Percentiles rank a stretch among this genome's conserved stretches.
These are phyloP conservation scores for Erodium moschatum DNA, from an alignment of 441 rosid species.

Conservation along the genomic window DNA sequence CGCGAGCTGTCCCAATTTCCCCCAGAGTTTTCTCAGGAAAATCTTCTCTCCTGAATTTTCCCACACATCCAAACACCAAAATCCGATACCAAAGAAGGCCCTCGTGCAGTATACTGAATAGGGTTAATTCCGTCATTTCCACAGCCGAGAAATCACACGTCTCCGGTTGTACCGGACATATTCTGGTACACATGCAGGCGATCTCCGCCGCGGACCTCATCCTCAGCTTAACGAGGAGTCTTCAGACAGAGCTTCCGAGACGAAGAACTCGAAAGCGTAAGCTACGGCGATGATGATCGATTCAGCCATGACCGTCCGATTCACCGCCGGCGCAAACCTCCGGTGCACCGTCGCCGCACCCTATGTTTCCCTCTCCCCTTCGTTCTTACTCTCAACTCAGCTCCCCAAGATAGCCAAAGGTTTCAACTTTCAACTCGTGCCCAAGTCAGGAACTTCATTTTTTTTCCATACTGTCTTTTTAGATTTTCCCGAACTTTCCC, in stretches of 20 bases:
- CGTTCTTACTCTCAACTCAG: background rate
- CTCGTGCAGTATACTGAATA: background rate
- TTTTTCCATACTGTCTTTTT: background rate
- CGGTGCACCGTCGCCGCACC: slow-evolving; percentile 39
- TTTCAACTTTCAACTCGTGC: background rate
- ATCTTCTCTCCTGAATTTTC: slow-evolving; percentile 4
- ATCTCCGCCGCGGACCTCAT: slow-evolving; percentile 25
- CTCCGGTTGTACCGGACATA: background rate
- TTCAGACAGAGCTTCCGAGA: slow-evolving; percentile 12
- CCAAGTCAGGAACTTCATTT: no score
- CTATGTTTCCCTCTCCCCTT: slow-evolving; percentile 28
- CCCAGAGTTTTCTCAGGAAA: slow-evolving; percentile 1
- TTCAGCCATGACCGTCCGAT: slow-evolving; percentile 56
- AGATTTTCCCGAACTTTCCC: slow-evolving; percentile 25
- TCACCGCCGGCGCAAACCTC: slow-evolving; percentile 40
- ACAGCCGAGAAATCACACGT: slow-evolving; percentile 11
- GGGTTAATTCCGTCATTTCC: slow-evolving; percentile 7
- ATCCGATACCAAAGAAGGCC: background rate
- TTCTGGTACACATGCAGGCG: slow-evolving; percentile 6
- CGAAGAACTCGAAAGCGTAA: background rate
- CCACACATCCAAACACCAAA: slow-evolving; percentile 10
- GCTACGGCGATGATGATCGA: slow-evolving; percentile 43
- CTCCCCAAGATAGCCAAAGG: background rate
- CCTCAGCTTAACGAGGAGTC: slow-evolving; percentile 14
- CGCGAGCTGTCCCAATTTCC: background rate